phyloP scores from a whole-genome alignment of 108 stramenopile genomes.

The Discostella pseudostelligera region DNA sequence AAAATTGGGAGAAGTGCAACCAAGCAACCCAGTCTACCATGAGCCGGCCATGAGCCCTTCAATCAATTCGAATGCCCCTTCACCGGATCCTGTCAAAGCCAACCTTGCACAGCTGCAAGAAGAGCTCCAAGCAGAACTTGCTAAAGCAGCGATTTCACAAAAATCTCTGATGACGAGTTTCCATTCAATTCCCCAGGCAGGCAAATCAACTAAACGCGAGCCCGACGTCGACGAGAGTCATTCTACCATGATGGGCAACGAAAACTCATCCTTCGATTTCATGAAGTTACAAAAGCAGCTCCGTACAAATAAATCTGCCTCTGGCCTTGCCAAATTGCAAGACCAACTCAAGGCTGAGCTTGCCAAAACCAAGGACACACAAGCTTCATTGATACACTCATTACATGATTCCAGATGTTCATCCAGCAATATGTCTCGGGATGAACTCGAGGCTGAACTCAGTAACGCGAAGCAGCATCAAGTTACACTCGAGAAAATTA shows the following conservation, averaged over 20 bases:
- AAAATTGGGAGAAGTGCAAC: constrained; percentile 1
- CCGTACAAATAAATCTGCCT: neutral
- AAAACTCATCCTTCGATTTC: neutral
- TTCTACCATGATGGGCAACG: neutral
- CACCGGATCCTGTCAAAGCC: neutral
- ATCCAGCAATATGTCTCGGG: neutral
- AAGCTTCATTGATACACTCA: constrained; percentile 19
- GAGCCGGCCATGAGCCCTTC: constrained; percentile 1
- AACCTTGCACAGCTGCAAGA: constrained; percentile 19
- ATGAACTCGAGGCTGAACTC: constrained; percentile 16
- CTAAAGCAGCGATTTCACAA: constrained; percentile 25
- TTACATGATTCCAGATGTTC: neutral
- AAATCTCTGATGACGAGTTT: constrained; percentile 1
- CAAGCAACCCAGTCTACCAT: neutral
- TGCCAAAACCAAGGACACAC: constrained; percentile 26
- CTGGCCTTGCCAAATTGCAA: constrained; percentile 15
- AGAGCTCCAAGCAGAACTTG: constrained; percentile 27
- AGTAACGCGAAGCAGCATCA: constrained; percentile 16
- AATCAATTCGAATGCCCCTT: constrained; percentile 11
- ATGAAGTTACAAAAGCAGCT: constrained; percentile 8
- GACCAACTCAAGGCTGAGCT: constrained; percentile 25
- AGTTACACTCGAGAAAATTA: constrained; percentile 16
- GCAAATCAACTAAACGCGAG: neutral
- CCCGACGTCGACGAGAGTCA: neutral
- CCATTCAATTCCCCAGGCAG: neutral